Evolutionary conservation across 176 grass and related monocot species (phyloP).

Genomic region (Oryza meridionalis): DNA sequence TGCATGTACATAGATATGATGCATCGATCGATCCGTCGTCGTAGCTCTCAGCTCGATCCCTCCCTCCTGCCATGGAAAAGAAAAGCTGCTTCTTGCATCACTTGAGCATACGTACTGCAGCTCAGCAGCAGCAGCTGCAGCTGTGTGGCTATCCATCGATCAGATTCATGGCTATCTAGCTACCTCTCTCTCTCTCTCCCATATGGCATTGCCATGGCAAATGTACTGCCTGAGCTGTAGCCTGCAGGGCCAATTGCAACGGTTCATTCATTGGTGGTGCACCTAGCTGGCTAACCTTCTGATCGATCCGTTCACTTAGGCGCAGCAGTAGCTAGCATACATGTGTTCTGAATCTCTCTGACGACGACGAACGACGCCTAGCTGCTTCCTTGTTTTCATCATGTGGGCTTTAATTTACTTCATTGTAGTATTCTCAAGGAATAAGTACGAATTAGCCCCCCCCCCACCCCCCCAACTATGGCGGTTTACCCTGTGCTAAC

Average conservation of each 20-base stretch:
- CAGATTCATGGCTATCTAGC: conserved; percentile 16
- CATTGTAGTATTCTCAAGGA: too few species aligned
- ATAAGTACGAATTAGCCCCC: too few species aligned
- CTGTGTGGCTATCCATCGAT: conserved; percentile 12
- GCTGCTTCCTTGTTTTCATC: neutral
- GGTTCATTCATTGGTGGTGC: neutral
- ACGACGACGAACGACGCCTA: neutral
- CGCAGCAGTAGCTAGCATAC: neutral
- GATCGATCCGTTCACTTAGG: neutral
- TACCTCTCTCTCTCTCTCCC: neutral
- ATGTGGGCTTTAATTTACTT: neutral
- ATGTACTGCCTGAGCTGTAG: neutral
- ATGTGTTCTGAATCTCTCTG: neutral
- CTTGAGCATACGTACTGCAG: neutral
- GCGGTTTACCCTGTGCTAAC: too few species aligned
- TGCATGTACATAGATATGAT: neutral
- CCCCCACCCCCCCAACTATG: too few species aligned
- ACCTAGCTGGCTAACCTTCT: neutral
- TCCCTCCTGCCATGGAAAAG: conserved; percentile 26
- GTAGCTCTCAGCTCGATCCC: neutral
- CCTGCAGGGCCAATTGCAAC: neutral
- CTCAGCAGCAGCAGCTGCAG: neutral
- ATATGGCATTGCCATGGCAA: neutral
- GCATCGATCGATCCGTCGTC: neutral
- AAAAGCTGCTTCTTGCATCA: conserved; percentile 31